A percentile compares a stretch with the other conserved stretches of the same genome.
Evolutionary conservation across 306 rosid genomes (phyloP).

Genomic region (Lablab purpureus): DNA sequence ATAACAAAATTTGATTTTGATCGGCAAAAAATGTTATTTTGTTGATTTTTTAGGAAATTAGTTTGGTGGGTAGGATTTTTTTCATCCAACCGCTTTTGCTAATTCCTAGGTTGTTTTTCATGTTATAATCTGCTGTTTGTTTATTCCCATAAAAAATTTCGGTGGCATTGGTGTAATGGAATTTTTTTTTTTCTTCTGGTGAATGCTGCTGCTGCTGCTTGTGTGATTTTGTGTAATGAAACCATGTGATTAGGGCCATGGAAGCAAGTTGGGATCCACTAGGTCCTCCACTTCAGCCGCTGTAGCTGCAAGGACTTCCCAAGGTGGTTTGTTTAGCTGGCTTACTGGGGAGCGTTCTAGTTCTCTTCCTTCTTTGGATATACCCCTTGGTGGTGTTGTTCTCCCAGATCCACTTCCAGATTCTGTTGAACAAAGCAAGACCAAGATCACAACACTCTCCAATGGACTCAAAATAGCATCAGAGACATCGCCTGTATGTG

Average conservation of each 20-base stretch:
- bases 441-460: slow-evolving; percentile 75
- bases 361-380: slow-evolving; percentile 65
- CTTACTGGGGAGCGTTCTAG: slow-evolving; percentile 71
- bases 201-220: slow-evolving; percentile 20
- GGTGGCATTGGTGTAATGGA: slow-evolving; percentile 20
- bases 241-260: slow-evolving; percentile 62
- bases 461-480: slow-evolving; percentile 91
- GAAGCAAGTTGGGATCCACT: slow-evolving; percentile 58
- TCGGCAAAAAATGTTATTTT: slow-evolving; percentile 2
- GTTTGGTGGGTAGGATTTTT: slow-evolving; percentile 18
- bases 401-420: slow-evolving; percentile 78
- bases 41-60: neutral
- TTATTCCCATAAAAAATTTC: neutral
- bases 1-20: slow-evolving; percentile 24
- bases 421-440: slow-evolving; percentile 75
- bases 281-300: slow-evolving; percentile 71
- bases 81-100: neutral
- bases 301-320: slow-evolving; percentile 62
- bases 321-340: slow-evolving; percentile 83
- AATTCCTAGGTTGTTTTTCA: slow-evolving; percentile 21
- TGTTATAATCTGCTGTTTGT: neutral
- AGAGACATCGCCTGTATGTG: slow-evolving; percentile 69
- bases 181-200: slow-evolving; percentile 4
- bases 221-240: slow-evolving; percentile 22
- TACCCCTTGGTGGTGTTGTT: slow-evolving; percentile 66